Evolutionary conservation across 306 rosid genomes (phyloP), one percentile per base, ranked within the genome.

Genomic region (Gleditsia sinensis): DNA sequence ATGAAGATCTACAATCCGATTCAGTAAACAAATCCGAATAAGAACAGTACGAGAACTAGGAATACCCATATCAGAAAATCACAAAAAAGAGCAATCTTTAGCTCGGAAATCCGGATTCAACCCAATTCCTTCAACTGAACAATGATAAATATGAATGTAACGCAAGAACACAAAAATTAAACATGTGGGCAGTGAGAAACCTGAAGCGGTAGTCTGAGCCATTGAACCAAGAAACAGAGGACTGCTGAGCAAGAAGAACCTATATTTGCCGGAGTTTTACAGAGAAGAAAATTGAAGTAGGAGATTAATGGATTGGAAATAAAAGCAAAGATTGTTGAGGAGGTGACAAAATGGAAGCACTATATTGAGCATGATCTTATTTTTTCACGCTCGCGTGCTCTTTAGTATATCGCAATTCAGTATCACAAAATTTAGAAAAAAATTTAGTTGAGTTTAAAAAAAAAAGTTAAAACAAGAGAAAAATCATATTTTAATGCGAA

Each of bases 151-250:
- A 74, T 32, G 43, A 46, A 54, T 23, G 45, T 14, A 43, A 55
- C 24, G 23, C 59, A 42, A 2, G 9, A 42, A 39, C 27, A 13
- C 25, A 20, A 1, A 16, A 66, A 58, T 12, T 34, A 58, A 21
- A 33, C 54, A 32, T 12, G 40, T 6, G 24, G 42, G 63, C 48
- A 51, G 50, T 9, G 32, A 49, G 58, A 69, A 77, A 90, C 96
- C 93, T 79, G 88, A 80, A 67, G 74, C 63, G 79, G 81, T 83
- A 77, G 68, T 53, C 68, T 19, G 65, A 10, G 88, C 88, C 96
- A 90, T 42, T 67, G 67, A 60, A 72, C 27, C 68, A 62, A 81
- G 78, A 61, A 76, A 64, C 77, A 78, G 85, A 68, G 92, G 70
- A 61, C 33, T 46, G 77, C 33, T 55, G 71, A 53, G 49, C 30